Conservation (phyloP, 2,329 filamentous ascomycete species). For the Podosphaera xanthii region DNA sequence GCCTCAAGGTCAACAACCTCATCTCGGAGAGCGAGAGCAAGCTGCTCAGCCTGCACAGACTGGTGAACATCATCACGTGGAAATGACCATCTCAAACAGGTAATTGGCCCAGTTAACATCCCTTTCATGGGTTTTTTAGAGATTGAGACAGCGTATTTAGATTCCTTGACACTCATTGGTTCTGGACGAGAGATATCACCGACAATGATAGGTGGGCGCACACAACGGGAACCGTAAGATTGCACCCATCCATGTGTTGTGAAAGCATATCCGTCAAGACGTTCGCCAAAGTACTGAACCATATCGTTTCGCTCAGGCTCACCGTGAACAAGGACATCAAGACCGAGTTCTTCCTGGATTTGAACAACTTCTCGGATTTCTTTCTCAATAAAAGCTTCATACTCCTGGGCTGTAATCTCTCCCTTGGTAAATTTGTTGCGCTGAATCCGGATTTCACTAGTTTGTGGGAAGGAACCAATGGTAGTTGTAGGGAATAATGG, state of each 20-base stretch:
- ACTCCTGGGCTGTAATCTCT: conserved; percentile 77
- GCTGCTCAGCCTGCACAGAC: conserved; percentile 95
- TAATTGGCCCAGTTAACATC: conserved; percentile 98
- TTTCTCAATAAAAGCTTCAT: conserved; percentile 98
- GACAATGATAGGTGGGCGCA: conserved; percentile 93
- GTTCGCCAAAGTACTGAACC: conserved; percentile 99
- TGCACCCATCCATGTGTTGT: conserved; percentile 98
- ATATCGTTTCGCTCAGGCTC: conserved; percentile 99
- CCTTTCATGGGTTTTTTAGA: conserved; percentile 99
- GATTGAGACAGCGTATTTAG: conserved; percentile 89
- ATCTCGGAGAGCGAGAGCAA: conserved; percentile 91
- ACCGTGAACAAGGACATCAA: conserved; percentile 94
- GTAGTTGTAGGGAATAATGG: conserved; percentile 97
- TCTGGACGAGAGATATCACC: conserved; percentile 93
- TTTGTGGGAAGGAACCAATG: conserved; percentile 98
- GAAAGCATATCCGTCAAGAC: conserved; percentile 90
- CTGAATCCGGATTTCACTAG: conserved; percentile 90
- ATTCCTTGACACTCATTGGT: conserved; percentile 99
- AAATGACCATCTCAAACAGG: conserved; percentile 98
- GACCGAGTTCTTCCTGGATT: conserved; percentile 92
- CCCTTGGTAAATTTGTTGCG: conserved; percentile 98
- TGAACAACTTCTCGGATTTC: conserved; percentile 90
- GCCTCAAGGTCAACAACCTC: conserved; percentile 96
- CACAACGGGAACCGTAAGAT: conserved; percentile 93
- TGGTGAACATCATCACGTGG: conserved; percentile 98